Base-by-base conservation (phyloP, 1,139 yeast species). In the Yamadazyma diddensiae region DNA sequence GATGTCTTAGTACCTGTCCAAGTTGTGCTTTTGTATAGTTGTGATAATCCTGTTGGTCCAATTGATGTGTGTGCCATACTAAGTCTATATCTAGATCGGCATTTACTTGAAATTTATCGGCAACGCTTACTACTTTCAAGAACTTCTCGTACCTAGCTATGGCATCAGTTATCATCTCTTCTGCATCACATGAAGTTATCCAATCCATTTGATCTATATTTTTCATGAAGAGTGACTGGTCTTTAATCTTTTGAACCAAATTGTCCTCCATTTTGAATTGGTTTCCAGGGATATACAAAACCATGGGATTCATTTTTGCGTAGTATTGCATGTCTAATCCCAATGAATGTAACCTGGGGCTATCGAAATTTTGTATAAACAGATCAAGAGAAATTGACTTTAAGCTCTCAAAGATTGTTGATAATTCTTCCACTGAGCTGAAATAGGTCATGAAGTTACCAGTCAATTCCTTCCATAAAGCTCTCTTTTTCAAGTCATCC, bases 61-160 rank as follows among this genome's bases (percentile, higher is more conserved):
- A 45, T 36, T 59, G 67, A 37, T 65, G 69, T 6, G 70, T 63
- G 35, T 61, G 69, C 70, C 71, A 65, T 1, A 59, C 47, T 25
- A 65, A 46, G 36, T 65, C 70, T 20, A 65, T 55, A 34, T 65
- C 71, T 33, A 64, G 45, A 1, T 70, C 61, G 0, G 72, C 70
- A 1, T 65, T 61, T 15, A 56, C 43, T 33, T 50, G 41, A 9
- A 23, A 31, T 6, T 34, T 28, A 6, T 34, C 29, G 2, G 29
- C 21, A 4, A 28, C 21, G 14, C 30, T 38, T 20, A 62, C 34
- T 15, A 63, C 24, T 7, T 36, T 32, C 29, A 59, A 46, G 35
- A 62, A 64, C 12, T 57, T 42, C 3, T 37, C 29, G 33, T 65
- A 62, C 27, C 65, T 46, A 10, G 37, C 34, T 5, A 47, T 35